These are phyloP conservation scores for Globisporangium radiosum DNA, from an alignment of 352 stramenopile species.

Conservation along the genomic window DNA sequence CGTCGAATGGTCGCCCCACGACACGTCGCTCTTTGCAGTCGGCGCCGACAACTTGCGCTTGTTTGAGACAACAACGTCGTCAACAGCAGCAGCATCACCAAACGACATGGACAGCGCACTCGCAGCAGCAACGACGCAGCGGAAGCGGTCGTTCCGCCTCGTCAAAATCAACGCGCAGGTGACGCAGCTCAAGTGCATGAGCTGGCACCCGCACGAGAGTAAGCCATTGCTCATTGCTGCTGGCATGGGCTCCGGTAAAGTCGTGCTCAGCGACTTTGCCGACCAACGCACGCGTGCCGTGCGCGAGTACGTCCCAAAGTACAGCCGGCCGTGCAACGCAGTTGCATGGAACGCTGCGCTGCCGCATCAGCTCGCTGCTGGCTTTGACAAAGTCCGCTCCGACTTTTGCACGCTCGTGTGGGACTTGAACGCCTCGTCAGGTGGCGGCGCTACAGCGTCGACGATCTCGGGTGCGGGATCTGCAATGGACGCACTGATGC, in stretches of 20 bases:
- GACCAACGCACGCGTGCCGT: conserved; percentile 53
- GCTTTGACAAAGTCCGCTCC: conserved; percentile 84
- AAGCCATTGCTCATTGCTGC: conserved; percentile 74
- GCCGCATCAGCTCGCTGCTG: conserved; percentile 69
- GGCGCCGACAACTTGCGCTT: conserved; percentile 76
- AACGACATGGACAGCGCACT: conserved; percentile 5
- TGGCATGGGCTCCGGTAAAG: conserved; percentile 68
- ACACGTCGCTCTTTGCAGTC: conserved; percentile 77
- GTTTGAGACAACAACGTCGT: conserved; percentile 52
- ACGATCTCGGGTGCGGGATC: neutral
- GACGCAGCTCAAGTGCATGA: conserved; percentile 75
- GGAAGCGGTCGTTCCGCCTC: conserved; percentile 77
- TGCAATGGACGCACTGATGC: conserved; percentile 15
- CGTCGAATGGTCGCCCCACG: conserved; percentile 81
- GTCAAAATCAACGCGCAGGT: conserved; percentile 76
- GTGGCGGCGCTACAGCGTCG: conserved; percentile 15
- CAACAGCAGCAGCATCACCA: conserved; percentile 2
- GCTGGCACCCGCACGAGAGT: conserved; percentile 74
- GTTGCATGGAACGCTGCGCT: conserved; percentile 77
- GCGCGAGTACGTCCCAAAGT: conserved; percentile 77
- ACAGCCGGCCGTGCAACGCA: conserved; percentile 74
- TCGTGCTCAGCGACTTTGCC: conserved; percentile 79
- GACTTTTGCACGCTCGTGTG: conserved; percentile 84
- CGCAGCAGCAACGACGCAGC: conserved; percentile 45
- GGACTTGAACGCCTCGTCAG: conserved; percentile 58